Evolutionary conservation across 2,329 filamentous ascomycete species (phyloP).

Genomic region (Ustilaginoidea virens): DNA sequence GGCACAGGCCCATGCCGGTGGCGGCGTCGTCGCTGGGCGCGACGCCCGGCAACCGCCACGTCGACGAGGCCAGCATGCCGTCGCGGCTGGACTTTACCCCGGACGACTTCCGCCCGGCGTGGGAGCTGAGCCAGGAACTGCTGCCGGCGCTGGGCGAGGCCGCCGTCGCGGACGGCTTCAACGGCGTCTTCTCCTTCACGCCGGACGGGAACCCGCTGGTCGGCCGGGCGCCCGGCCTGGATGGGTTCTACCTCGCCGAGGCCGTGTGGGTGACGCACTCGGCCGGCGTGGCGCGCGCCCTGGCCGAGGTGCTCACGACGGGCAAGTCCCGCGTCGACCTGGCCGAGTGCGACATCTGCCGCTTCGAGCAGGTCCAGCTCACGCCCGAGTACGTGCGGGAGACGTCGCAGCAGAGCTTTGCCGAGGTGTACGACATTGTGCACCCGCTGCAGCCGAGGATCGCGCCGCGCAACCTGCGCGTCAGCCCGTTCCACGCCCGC

Average conservation of each 20-base stretch:
- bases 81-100: constrained; percentile 44
- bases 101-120: constrained; percentile 44
- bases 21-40: constrained; percentile 35
- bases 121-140: constrained; percentile 38
- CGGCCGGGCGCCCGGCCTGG: constrained; percentile 39
- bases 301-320: constrained; percentile 41
- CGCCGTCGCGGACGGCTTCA: constrained; percentile 44
- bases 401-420: constrained; percentile 44
- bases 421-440: constrained; percentile 49
- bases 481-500: constrained; percentile 40
- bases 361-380: constrained; percentile 47
- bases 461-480: constrained; percentile 41
- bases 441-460: constrained; percentile 43
- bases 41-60: constrained; percentile 35
- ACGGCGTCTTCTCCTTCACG: constrained; percentile 51
- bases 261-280: constrained; percentile 55
- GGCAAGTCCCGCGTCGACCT: constrained; percentile 41
- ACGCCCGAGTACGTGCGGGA: constrained; percentile 38
- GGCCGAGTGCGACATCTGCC: constrained; percentile 40
- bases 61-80: constrained; percentile 46
- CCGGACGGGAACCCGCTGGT: constrained; percentile 46
- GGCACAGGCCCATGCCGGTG: constrained; percentile 45
- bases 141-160: constrained; percentile 34
- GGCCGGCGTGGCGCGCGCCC: constrained; percentile 43
- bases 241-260: constrained; percentile 49